Evolutionary conservation across 2,329 filamentous ascomycete genomes (phyloP), one percentile per base, ranked within the genome.

Genomic region (Colletotrichum godetiae): DNA sequence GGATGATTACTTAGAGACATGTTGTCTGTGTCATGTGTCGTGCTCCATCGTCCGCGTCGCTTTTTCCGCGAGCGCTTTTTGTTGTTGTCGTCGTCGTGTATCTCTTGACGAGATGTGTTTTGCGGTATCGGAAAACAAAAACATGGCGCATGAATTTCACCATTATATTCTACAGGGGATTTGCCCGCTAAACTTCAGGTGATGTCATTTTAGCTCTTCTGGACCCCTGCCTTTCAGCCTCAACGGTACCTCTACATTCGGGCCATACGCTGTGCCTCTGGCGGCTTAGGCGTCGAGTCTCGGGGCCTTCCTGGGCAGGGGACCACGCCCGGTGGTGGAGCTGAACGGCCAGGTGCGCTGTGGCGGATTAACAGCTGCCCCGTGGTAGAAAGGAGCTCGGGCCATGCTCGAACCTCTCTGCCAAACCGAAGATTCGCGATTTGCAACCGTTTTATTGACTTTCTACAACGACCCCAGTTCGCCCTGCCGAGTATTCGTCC

Each of bases 1-100:
- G 90, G 89, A 75, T 92, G 89, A 77, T 91, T 87, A 78, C 86
- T 89, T 68, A 92, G 81, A 75, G 90, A 88, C 90, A 92, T 92
- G 72, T 60, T 66, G 60, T 62, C 71, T 74, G 59, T 74, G 61
- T 77, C 70, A 68, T 74, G 46, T 69, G 52, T 58, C 49, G 33
- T 57, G 24, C 22, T 74, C 63, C 72, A 74, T 74, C 37, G 55
- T 68, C 53, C 49, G 56, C 49, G n/a, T 31, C 31, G 1, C n/a
- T 57, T 1, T 68, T 11, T 11, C 57, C 29, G 24, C 35, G 42
- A 24, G 33, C 12, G n/a, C 60, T n/a, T 46, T 12, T 37, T 49
- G 4, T 49, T 49, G 19, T 49, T 11, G 42, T 22, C 11, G 33
- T 35, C 33, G 27, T 60, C 27, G n/a, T 37, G 15, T 22, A 2